Conservation (phyloP, 495 filamentous ascomycete genomes). For the Venustampulla echinocandica region DNA sequence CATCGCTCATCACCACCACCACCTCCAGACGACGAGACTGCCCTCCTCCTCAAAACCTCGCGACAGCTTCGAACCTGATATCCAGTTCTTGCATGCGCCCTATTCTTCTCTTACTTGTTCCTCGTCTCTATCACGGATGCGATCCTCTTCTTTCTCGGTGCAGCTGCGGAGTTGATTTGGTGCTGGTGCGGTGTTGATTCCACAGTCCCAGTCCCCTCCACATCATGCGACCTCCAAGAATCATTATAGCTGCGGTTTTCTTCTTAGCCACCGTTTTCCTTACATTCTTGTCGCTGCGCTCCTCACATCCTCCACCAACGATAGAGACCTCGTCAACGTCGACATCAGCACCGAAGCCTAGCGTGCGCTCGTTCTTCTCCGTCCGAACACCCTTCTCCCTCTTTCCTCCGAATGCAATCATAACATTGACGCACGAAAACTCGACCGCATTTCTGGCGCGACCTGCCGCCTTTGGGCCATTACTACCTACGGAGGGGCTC, state of each 20-base stretch:
- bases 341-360: slow-evolving; percentile 1
- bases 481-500: slow-evolving; percentile 63
- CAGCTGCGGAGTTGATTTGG: slow-evolving; percentile 21
- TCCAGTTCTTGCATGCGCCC: too few species aligned
- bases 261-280: slow-evolving; percentile 19
- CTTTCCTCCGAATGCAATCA: slow-evolving; percentile 89
- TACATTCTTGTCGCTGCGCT: slow-evolving; percentile 19
- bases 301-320: slow-evolving; percentile 10
- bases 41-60: too few species aligned
- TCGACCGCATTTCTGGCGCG: slow-evolving; percentile 91
- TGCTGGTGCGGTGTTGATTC: slow-evolving; percentile 16
- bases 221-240: slow-evolving; percentile 48
- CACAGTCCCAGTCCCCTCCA: background rate
- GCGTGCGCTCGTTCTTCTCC: slow-evolving; percentile 28
- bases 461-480: slow-evolving; percentile 86
- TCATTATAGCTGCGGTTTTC: slow-evolving; percentile 29
- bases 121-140: too few species aligned
- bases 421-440: slow-evolving; percentile 95
- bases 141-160: slow-evolving; percentile 5
- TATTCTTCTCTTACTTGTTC: too few species aligned
- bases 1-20: too few species aligned
- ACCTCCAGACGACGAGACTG: too few species aligned
- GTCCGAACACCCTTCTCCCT: slow-evolving; percentile 54
- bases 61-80: too few species aligned
- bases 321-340: slow-evolving; percentile 3